Conservation (phyloP, 495 filamentous ascomycete genomes). For the Letharia columbiana region DNA sequence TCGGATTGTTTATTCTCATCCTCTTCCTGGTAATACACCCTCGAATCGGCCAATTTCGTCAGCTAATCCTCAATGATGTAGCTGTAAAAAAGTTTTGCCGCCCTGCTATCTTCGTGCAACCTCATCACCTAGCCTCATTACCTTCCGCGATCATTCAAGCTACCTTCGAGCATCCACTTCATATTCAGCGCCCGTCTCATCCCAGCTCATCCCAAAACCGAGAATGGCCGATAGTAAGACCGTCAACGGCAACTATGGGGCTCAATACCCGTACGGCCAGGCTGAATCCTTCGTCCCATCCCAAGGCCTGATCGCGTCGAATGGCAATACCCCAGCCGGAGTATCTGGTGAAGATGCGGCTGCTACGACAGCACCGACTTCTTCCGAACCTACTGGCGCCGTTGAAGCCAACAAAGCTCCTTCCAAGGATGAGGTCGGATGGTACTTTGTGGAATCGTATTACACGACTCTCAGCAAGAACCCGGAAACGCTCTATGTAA, state of each 20-base stretch:
- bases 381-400: slow-evolving; percentile 32
- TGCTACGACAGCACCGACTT: slow-evolving; percentile 25
- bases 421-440: slow-evolving; percentile 84
- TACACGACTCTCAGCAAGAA: slow-evolving; percentile 93
- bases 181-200: background rate
- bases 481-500: slow-evolving; percentile 85
- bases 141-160: background rate
- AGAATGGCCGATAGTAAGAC: slow-evolving; percentile 21
- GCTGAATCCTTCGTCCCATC: slow-evolving; percentile 36
- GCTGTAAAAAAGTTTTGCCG: slow-evolving; percentile 6
- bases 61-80: slow-evolving; percentile 5
- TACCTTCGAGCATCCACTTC: slow-evolving; percentile 2
- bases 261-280: slow-evolving; percentile 14
- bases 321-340: background rate
- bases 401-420: slow-evolving; percentile 38
- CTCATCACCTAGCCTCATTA: background rate
- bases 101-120: background rate
- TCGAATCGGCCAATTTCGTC: background rate
- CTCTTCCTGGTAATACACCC: slow-evolving; percentile 4
- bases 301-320: slow-evolving; percentile 32
- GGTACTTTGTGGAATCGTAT: slow-evolving; percentile 99
- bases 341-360: slow-evolving; percentile 11
- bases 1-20: background rate
- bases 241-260: slow-evolving; percentile 23
- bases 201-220: background rate